Evolutionary conservation across 1,139 yeast species (phyloP), one percentile per base, ranked within the genome.

Genomic region (Candida freyschussii): DNA sequence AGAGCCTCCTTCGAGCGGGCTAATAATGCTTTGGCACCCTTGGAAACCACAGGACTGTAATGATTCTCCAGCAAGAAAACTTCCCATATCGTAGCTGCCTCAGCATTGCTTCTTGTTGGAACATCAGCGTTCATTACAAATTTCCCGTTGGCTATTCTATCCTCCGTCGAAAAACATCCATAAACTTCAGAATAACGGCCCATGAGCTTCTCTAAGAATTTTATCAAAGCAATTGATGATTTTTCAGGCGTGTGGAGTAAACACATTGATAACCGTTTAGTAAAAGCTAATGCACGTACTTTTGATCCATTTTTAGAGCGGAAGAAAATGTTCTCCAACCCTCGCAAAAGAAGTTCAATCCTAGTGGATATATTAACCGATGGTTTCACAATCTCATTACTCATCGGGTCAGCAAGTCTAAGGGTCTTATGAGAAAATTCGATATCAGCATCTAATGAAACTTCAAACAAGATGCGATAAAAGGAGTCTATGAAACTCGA

Each of bases 31-130:
- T 56, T 62, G 1, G 77, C 72, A 13, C 77, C 78, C 47, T 67
- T 65, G 7, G 76, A 68, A n/a, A 87, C 85, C 49, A 72, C 63
- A 3, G 94, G 93, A 44, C 86, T 74, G 55, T 83, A 91, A 57
- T 91, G 97, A 41, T 78, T 75, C 40, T 80, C 81, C 39, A 91
- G 63, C 32, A 89, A 59, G 4, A 79, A 78, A 34, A 78, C 75
- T 53, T 91, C 97, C 95, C 96, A 91, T 29, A 89, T 62, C 0
- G 87, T 81, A 2, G 96, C 94, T 11, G 93, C 93, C 31, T 80
- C 89, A 4, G 95, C 73, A 52, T 89, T 87, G 46, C 83, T 66
- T 56, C 93, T 75, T 47, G 82, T 86, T 8, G 86, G 75, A 30
- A 75, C 79, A 27, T 72, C 72, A 18, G 75, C 70, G 33, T 79